phyloP scores from a whole-genome alignment of 2,329 filamentous ascomycete species.

The Calcarisporium arbuscula region DNA sequence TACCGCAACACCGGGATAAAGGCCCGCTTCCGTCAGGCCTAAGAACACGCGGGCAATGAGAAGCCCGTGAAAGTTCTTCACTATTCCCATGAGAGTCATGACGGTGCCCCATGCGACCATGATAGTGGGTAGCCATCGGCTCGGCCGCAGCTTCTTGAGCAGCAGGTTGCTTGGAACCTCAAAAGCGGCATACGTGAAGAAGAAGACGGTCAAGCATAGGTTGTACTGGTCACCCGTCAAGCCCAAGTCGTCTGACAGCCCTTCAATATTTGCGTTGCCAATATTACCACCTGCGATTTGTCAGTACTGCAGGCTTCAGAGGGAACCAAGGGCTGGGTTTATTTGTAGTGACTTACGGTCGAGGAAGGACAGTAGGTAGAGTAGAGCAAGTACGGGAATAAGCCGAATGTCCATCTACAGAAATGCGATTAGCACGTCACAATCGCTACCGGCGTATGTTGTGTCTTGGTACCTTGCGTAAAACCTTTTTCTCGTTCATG shows the following conservation, averaged over 20 bases:
- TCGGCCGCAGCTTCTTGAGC: conserved; percentile 67
- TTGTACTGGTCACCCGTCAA: conserved; percentile 67
- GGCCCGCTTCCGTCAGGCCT: conserved; percentile 59
- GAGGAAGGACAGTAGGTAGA: conserved; percentile 65
- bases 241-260: conserved; percentile 42
- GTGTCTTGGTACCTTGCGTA: conserved; percentile 46
- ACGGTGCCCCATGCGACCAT: conserved; percentile 56
- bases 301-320: neutral
- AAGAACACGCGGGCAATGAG: conserved; percentile 49
- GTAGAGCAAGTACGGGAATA: conserved; percentile 57
- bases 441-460: too few species aligned
- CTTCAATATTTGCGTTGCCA: conserved; percentile 61
- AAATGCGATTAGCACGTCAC: conserved; percentile 5
- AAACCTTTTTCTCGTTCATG: conserved; percentile 45
- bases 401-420: conserved; percentile 43
- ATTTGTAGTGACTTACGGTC: conserved; percentile 38
- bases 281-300: conserved; percentile 47
- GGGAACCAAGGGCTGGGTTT: neutral
- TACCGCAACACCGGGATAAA: conserved; percentile 57
- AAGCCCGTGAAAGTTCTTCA: conserved; percentile 40
- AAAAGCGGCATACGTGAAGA: conserved; percentile 69
- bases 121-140: conserved; percentile 68
- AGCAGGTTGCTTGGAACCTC: conserved; percentile 73
- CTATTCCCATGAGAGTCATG: conserved; percentile 49
- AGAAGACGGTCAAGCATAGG: conserved; percentile 64